Base-by-base conservation (phyloP, 139 green algal genomes). In the Haematococcus lacustris region DNA sequence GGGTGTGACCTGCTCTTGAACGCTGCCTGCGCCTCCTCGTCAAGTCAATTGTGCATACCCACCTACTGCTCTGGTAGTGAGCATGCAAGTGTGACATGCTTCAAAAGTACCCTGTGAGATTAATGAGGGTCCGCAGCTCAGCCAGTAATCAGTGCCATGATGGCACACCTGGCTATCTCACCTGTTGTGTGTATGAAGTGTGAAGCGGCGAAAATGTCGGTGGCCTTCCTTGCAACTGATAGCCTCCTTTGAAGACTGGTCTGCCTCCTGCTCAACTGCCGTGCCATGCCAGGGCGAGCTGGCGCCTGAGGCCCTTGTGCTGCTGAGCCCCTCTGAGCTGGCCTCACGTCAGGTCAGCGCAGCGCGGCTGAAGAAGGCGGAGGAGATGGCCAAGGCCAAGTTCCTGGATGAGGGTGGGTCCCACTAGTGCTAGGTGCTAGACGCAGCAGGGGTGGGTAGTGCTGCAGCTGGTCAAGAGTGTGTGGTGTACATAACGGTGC, bases 371-470 rank as follows among this genome's bases (percentile, higher is more conserved):
- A 86, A 89, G 80, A 80, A 85, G 73, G 73, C 86, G 78, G 85
- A 94, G 82, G 87, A 91, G 37, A 77, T 93, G 71, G 76, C 79
- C 51, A 87, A 88, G 75, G 75, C 71, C 21, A 81, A 85, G 23
- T 91, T 95, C 71, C 81, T 96, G 47, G 91, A 96, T 66, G 80
- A 85, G 26, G 76, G 76, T 81, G 35, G 5, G 74, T 32, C 59
- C 13, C n/a, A 9, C 59, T 66, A 30, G 21, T 25, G 9, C 21
- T 70, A 37, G n/a, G 25, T 26, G 17, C 7, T 66, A 17, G 59
- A 17, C 28, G 59, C 7, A 37, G 59, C 59, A 32, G n/a, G n/a
- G n/a, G n/a, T n/a, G n/a, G n/a, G n/a, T n/a, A n/a, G n/a, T n/a
- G n/a, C n/a, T n/a, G n/a, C n/a, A n/a, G n/a, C n/a, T n/a, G n/a